phyloP scores from a whole-genome alignment of 2,329 filamentous ascomycete genomes.

The Venturia aucupariae region DNA sequence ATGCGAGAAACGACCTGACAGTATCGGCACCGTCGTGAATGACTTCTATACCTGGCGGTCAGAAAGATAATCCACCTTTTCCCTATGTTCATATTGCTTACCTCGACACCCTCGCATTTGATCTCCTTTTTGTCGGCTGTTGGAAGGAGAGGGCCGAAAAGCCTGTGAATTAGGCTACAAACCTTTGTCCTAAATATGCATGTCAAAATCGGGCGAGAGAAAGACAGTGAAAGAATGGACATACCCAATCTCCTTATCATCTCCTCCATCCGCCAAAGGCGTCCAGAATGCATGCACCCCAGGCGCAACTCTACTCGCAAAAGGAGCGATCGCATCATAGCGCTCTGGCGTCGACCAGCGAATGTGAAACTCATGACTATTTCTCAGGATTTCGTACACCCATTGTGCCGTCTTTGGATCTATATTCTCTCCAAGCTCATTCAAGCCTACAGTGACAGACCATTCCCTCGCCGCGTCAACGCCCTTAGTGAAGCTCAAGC shows the following conservation, averaged over 20 bases:
- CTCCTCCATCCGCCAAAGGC: conserved; percentile 36
- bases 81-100: not conserved
- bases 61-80: not conserved
- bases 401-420: conserved; percentile 22
- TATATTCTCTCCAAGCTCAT: conserved; percentile 64
- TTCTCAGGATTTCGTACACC: conserved; percentile 53
- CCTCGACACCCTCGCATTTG: conserved; percentile 16
- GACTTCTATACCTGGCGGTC: conserved; percentile 36
- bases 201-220: conserved; percentile 1
- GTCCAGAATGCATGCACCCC: conserved; percentile 77
- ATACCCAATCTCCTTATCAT: conserved; percentile 42
- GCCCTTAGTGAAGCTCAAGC: conserved; percentile 26
- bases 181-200: not conserved
- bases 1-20: conserved; percentile 52
- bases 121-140: conserved; percentile 15
- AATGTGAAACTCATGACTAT: conserved; percentile 64
- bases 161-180: not conserved
- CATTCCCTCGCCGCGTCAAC: conserved; percentile 68
- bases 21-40: conserved; percentile 51
- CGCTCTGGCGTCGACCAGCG: conserved; percentile 59
- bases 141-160: conserved; percentile 9
- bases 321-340: conserved; percentile 56
- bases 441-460: conserved; percentile 60
- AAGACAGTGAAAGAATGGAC: not conserved
- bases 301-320: conserved; percentile 64